Evolutionary conservation across 2,329 filamentous ascomycete genomes (phyloP), one percentile per base, ranked within the genome.

Genomic region (Pseudocercospora cruenta): DNA sequence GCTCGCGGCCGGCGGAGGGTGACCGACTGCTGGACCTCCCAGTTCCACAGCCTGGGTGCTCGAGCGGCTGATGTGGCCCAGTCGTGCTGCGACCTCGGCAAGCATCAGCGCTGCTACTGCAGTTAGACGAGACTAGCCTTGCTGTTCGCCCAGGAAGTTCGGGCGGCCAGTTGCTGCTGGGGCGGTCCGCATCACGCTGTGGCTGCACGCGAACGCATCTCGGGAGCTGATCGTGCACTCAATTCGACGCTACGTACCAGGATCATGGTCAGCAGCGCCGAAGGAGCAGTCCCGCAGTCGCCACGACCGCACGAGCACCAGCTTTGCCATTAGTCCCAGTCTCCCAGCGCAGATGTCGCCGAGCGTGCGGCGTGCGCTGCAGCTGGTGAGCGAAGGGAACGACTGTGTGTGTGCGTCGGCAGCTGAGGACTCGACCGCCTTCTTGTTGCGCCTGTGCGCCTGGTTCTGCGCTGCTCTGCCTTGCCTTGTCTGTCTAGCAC

Each of bases 141-240:
- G 19, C 12, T 26, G 47, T 24, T 14, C 9, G 21, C 47, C 47
- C 47, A 51, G 24, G 53, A 33, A 31, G 53, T 55, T 26, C 53
- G 24, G 53, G 26, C 53, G 53, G 53, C 53, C 53, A 55, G 28
- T 33, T 21, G 55, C 55, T 58, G 55, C 55, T 58, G 55, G 55
- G 55, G 55, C 55, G 55, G 55, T 58, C 55, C 55, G 55, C 55
- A 36, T 36, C 55, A 58, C 43, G 51, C 49, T 54, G 49, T 54
- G 49, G 49, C 49, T 54, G 54, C 54, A 58, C 24, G 31, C 54
- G 31, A 58, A 58, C 31, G 54, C 54, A 58, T 58, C 28, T 19
- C 54, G 54, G 54, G 54, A 58, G 54, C 54, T 33, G 54, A 58
- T 58, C 28, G 54, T 58, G 54, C 54, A 39, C 54, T 58, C 54